Evolutionary conservation across 495 filamentous ascomycete genomes (phyloP).

Genomic region (Aspergillus sclerotioniger): DNA sequence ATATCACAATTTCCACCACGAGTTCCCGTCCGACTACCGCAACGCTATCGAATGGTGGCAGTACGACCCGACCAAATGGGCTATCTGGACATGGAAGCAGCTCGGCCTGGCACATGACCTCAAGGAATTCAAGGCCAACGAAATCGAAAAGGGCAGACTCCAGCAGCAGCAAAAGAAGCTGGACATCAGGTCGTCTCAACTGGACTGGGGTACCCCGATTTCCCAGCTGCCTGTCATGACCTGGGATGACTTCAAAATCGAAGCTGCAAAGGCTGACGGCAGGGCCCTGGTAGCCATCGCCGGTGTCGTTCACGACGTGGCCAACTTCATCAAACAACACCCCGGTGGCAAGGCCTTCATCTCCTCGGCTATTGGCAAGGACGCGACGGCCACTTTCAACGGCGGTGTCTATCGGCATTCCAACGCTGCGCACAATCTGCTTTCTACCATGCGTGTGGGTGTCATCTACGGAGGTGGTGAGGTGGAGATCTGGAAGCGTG

Average conservation of each 20-base stretch:
- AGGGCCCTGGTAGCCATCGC: constrained; percentile 75
- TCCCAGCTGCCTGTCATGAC: constrained; percentile 82
- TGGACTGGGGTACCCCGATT: constrained; percentile 86
- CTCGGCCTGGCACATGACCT: constrained; percentile 82
- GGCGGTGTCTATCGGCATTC: constrained; percentile 90
- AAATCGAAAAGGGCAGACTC: constrained; percentile 89
- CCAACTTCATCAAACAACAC: constrained; percentile 81
- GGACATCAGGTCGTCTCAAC: constrained; percentile 73
- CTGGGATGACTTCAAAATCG: constrained; percentile 66
- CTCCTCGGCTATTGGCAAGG: constrained; percentile 77
- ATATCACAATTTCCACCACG: constrained; percentile 97
- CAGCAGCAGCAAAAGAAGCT: constrained; percentile 94
- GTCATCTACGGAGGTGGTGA: constrained; percentile 51
- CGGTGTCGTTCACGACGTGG: constrained; percentile 85
- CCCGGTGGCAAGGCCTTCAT: constrained; percentile 87
- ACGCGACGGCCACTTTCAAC: constrained; percentile 93
- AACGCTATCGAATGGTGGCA: constrained; percentile 91
- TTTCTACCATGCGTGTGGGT: constrained; percentile 84
- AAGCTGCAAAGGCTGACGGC: constrained; percentile 64
- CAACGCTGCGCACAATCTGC: constrained; percentile 87
- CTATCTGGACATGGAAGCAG: constrained; percentile 81
- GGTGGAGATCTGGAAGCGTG: constrained; percentile 14
- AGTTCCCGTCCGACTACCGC: constrained; percentile 92
- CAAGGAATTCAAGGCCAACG: constrained; percentile 85
- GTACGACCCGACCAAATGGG: constrained; percentile 95